Conservation (phyloP, 768 basidiomycete species). For the Ramaria rubella region DNA sequence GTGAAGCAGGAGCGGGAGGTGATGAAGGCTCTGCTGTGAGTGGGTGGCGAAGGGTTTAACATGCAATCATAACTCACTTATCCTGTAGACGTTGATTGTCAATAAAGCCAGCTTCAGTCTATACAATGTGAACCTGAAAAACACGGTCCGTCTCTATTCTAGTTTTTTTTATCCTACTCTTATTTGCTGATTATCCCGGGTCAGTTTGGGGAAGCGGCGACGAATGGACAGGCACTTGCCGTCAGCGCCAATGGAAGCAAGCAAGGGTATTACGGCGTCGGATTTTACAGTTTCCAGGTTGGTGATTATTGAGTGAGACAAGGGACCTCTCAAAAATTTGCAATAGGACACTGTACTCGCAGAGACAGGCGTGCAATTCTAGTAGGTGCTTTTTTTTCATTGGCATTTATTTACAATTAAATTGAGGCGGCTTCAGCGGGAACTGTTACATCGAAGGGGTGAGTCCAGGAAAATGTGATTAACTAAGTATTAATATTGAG, state of each 20-base stretch:
- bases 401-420: not conserved
- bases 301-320: not conserved
- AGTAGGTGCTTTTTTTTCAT: constrained; percentile 28
- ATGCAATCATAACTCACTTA: no score
- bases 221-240: constrained; percentile 41
- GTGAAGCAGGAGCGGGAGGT: constrained; percentile 9
- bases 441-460: constrained; percentile 40
- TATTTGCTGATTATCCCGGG: no score
- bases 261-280: constrained; percentile 15
- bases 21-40: constrained; percentile 2
- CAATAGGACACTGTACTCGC: constrained; percentile 43
- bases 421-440: not conserved
- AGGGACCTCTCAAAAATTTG: constrained; percentile 24
- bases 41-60: no score
- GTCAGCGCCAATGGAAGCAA: constrained; percentile 43
- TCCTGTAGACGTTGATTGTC: constrained; percentile 11
- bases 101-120: constrained; percentile 11
- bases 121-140: constrained; percentile 14
- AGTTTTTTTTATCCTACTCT: not conserved
- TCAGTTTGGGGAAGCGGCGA: constrained; percentile 24
- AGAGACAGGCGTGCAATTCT: constrained; percentile 37
- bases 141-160: constrained; percentile 3
- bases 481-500: not conserved
- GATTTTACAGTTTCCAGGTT: constrained; percentile 17
- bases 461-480: not conserved